Base-by-base conservation (phyloP, 169 alveolate species). In the Babesia ovata region DNA sequence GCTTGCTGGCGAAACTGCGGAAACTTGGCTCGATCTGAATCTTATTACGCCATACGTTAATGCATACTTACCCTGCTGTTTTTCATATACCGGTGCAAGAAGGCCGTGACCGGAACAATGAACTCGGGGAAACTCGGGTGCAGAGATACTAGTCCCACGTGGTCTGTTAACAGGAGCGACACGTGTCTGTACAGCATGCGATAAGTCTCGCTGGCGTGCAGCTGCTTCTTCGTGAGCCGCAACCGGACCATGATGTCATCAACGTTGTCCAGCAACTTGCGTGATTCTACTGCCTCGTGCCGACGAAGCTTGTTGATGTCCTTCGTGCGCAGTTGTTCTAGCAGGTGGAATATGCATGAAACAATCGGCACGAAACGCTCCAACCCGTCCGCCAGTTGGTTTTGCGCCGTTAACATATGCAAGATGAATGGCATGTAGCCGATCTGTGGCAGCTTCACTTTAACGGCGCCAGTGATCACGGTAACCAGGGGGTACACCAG, bases 121-220 rank as follows among this genome's bases (percentile, higher is more conserved):
- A 72, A 72, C 52, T 81, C 88, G 21, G 88, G 88, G 79, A 81
- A 81, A 60, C 85, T 72, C 45, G 88, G 88, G 56, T 81, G 77
- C 26, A 72, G 78, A 13, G 88, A 60, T 11, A 81, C 28, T 21
- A 81, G 56, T 21, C 85, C 84, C 39, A 81, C 52, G 44, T 81
- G 88, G 52, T 79, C 87, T 6, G 74, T 50, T 17, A 79, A 46
- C 45, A 79, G 75, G 9, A 79, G 56, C 28, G 21, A 84, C 14
- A 79, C 71, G 44, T 79, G 75, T 29, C 66, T 33, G 53, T 79
- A 79, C 22, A 79, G 69, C 63, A 39, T 49, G 29, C 50, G 39
- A 39, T 59, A 67, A 28, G 75, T 63, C 45, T 70, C 75, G 45
- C 70, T 36, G 28, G 79, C 57, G 24, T 76, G 70, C 28, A 70